Base-by-base conservation (phyloP, 768 basidiomycete species). In the Mrakia gelida region DNA sequence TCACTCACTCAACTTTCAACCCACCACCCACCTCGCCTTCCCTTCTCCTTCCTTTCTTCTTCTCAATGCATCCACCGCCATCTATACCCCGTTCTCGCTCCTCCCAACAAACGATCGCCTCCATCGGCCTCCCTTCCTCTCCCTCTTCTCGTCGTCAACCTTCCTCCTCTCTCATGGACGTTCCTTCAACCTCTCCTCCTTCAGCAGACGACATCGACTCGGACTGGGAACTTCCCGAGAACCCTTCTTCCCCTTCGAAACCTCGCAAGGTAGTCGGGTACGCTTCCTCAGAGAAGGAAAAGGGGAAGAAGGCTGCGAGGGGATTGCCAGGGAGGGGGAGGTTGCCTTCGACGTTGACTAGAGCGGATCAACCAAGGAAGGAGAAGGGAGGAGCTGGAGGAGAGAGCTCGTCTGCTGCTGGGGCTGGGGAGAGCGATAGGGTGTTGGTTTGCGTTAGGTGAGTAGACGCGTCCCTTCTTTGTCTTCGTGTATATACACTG, bases 121-220 rank as follows among this genome's bases (percentile, higher is more conserved):
- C 67, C 26, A 23, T 70, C 41, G 67, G 67, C 6, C 38, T 45
- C 1, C 38, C 67, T 11, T 41, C 67, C 26, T 70, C 67, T 3
- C 26, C 67, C 34, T 70, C 32, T 23, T 41, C 65, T 28, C 21
- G 32, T 18, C 67, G 67, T 0, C 26, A 41, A 34, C 26, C 67
- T 43, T 9, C 67, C 21, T 4, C 26, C 7, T 38, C 67, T 34
- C 28, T 43, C n/a, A 38, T 38, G 38, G 38, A 38, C 38, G 38
- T 38, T 18, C 41, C 67, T 34, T 49, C 68, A n/a, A 18, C 45
- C 41, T 63, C 43, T 43, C 61, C 26, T 59, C 73, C 43, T 13
- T 65, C 10, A 32, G n/a, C 65, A 2, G 75, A 75, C 38, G 75
- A 67, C 62, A 63, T 75, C 45, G 75, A 75, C 45, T 68, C 75